Evolutionary conservation across 2,329 filamentous ascomycete species (phyloP), one percentile per base, ranked within the genome.

Genomic region (Botryosphaeria dothidea): DNA sequence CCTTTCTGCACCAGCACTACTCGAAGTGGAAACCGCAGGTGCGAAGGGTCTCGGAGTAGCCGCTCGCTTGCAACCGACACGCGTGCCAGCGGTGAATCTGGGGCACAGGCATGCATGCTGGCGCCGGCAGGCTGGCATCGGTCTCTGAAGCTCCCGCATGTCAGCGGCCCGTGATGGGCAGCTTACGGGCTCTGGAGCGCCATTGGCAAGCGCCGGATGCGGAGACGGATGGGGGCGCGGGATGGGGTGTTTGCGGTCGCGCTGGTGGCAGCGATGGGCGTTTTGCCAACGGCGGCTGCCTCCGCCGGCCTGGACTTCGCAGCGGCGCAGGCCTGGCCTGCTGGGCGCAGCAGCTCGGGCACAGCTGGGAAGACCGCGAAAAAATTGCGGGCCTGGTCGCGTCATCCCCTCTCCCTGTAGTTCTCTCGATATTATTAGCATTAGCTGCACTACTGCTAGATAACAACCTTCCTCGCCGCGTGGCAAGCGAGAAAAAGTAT

Each of bases 11-110:
- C n/a, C n/a, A n/a, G n/a, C n/a, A n/a, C n/a, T n/a, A n/a, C 52
- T 29, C 19, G 23, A 57, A 57, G 21, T 13, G 52, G 52, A 7
- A 46, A 60, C 25, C 56, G 56, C 56, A 34, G 19, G 38, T 21
- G 19, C 15, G 29, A 62, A 34, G 45, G 29, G 46, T 57, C 45
- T 62, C 58, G 58, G 58, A 62, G 45, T 38, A 51, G 58, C 58
- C 58, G 58, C 58, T 62, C 45, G 58, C 58, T 38, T 62, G 58
- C 58, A 29, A 41, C 4, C n/a, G 41, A 31, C 25, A 36, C 25
- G 52, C 34, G 21, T 27, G 43, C n/a, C 29, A 38, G 46, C 58
- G 46, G 58, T 41, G 23, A 62, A 38, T 49, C 46, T 51, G 36
- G 45, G 45, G 58, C 58, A 51, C 25, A 23, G 45, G 27, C 9